Evolutionary conservation across 306 rosid genomes (phyloP).

Genomic region (Ormosia emarginata): DNA sequence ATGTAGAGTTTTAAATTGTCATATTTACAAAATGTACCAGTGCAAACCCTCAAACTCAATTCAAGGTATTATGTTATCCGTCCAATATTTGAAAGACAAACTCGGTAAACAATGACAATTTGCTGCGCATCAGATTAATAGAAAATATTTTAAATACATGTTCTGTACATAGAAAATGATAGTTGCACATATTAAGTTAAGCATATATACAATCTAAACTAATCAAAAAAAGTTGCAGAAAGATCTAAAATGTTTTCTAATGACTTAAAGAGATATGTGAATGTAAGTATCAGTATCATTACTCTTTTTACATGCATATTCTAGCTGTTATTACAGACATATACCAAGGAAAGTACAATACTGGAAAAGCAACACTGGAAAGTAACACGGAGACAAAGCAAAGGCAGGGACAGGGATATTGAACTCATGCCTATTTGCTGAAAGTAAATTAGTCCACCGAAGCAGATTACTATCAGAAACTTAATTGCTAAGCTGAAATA

Average conservation of each 20-base stretch:
- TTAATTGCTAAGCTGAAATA: background rate
- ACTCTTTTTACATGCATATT: background rate
- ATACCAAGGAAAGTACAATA: background rate
- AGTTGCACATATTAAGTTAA: background rate
- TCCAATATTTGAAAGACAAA: background rate
- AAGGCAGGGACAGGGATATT: background rate
- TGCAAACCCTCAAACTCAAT: background rate
- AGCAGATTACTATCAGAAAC: background rate
- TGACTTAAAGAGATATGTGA: no score
- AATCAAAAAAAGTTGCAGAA: background rate
- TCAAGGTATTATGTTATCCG: background rate
- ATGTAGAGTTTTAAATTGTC: background rate
- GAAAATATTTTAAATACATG: background rate
- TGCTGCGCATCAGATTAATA: background rate
- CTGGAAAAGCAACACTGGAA: background rate
- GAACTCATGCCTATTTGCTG: background rate
- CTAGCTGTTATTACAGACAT: background rate
- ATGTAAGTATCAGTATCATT: background rate
- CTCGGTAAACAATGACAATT: background rate
- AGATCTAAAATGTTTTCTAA: background rate
- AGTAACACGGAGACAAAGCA: background rate
- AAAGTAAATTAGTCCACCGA: background rate
- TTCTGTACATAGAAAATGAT: background rate
- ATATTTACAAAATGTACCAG: background rate
- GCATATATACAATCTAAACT: background rate